Evolutionary conservation across 805 yeast species (phyloP).

Genomic region (Ogataea minuta): DNA sequence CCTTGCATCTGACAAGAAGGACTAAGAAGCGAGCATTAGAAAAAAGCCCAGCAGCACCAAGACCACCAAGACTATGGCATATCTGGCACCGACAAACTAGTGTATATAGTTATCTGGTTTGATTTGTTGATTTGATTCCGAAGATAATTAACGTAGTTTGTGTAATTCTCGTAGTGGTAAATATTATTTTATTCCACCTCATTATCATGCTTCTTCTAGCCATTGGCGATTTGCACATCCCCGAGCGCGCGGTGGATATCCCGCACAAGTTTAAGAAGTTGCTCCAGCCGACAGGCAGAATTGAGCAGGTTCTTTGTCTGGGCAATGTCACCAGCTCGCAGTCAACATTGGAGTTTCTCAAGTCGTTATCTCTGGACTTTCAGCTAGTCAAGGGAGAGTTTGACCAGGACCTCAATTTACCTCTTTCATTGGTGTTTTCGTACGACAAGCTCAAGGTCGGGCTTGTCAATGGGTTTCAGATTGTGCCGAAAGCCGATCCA

Average conservation of each 20-base stretch:
- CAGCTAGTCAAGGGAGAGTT: slow-evolving; percentile 80
- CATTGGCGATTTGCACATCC: slow-evolving; percentile 87
- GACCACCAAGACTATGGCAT: neutral
- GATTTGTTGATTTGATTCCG: too few species aligned
- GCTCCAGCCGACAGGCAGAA: slow-evolving; percentile 73
- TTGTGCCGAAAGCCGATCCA: slow-evolving; percentile 86
- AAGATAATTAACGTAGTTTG: too few species aligned
- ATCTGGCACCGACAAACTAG: too few species aligned
- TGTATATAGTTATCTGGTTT: too few species aligned
- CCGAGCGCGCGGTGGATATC: slow-evolving; percentile 71
- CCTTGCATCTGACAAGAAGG: slow-evolving; percentile 27
- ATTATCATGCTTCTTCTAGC: slow-evolving; percentile 65
- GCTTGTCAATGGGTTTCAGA: slow-evolving; percentile 76
- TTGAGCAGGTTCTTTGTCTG: slow-evolving; percentile 77
- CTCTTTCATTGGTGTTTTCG: slow-evolving; percentile 60
- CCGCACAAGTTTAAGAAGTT: slow-evolving; percentile 69
- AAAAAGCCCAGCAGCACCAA: too few species aligned
- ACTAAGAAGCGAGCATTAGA: slow-evolving; percentile 4
- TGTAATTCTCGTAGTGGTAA: neutral
- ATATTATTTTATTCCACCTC: slow-evolving; percentile 1
- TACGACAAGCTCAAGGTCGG: slow-evolving; percentile 79
- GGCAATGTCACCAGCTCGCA: slow-evolving; percentile 79
- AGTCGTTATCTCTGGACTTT: slow-evolving; percentile 67
- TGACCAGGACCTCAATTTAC: slow-evolving; percentile 56
- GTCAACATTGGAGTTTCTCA: slow-evolving; percentile 61